phyloP scores from a whole-genome alignment of 2,329 filamentous ascomycete genomes.

The Ophiocordyceps sinensis region DNA sequence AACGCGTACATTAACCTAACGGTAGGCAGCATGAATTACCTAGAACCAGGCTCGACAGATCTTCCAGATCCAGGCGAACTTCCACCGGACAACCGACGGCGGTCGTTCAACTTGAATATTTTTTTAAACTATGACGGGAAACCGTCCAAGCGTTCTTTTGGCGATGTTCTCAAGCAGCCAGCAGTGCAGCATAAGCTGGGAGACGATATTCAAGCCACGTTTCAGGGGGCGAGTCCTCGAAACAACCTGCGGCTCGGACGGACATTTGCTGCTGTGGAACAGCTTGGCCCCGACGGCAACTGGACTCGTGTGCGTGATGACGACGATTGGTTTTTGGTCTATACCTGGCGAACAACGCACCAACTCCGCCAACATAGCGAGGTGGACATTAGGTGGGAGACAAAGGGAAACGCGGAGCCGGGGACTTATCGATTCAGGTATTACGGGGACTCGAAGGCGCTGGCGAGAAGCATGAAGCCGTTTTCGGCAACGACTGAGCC shows the following conservation, averaged over 20 bases:
- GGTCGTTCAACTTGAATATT: conserved; percentile 64
- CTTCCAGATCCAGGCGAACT: conserved; percentile 29
- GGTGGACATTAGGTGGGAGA: conserved; percentile 67
- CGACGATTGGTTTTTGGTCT: conserved; percentile 74
- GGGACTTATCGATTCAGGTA: conserved; percentile 73
- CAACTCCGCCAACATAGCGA: conserved; percentile 59
- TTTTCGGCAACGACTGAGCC: neutral
- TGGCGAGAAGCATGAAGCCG: neutral
- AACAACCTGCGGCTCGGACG: conserved; percentile 70
- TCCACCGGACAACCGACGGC: conserved; percentile 59
- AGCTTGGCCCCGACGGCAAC: conserved; percentile 22
- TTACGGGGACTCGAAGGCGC: conserved; percentile 51
- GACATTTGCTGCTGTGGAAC: conserved; percentile 68
- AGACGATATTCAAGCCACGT: conserved; percentile 48
- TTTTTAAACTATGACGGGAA: conserved; percentile 63
- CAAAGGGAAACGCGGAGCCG: conserved; percentile 26
- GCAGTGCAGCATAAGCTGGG: conserved; percentile 42
- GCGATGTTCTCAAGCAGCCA: conserved; percentile 45
- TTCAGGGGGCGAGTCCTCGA: conserved; percentile 78
- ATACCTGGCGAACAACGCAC: conserved; percentile 62
- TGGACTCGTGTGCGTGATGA: conserved; percentile 63
- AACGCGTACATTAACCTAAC: conserved; percentile 81
- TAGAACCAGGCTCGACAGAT: conserved; percentile 20
- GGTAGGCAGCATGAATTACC: conserved; percentile 37
- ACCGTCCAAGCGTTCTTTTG: conserved; percentile 53